These are phyloP conservation scores for Ettlia oleoabundans DNA, from an alignment of 139 green algal species.

Conservation along the genomic window DNA sequence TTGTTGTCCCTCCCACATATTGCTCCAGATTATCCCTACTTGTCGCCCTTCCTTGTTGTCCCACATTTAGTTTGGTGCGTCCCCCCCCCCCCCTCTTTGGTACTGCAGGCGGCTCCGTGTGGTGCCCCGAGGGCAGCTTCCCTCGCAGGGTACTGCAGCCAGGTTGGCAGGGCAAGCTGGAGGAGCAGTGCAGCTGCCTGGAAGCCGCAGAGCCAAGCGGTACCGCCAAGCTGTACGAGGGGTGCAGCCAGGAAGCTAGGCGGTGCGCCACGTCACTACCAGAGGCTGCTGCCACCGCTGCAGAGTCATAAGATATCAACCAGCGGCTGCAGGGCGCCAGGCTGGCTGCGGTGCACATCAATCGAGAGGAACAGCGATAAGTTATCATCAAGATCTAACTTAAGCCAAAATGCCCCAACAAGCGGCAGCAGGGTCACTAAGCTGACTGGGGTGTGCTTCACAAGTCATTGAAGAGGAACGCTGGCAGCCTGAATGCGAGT, in stretches of 20 bases:
- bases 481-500: no score
- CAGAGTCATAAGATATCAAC: neutral
- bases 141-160: slow-evolving; percentile 51
- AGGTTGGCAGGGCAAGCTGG: slow-evolving; percentile 42
- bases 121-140: slow-evolving; percentile 64
- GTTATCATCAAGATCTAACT: no score
- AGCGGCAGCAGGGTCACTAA: no score
- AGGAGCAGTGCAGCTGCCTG: slow-evolving; percentile 64
- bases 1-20: no score
- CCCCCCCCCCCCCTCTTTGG: no score
- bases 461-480: no score
- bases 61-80: no score
- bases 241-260: slow-evolving; percentile 41
- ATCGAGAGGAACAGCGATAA: no score
- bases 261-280: slow-evolving; percentile 29
- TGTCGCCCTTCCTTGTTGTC: neutral
- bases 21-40: no score
- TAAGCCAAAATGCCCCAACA: no score
- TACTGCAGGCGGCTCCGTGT: slow-evolving; percentile 63
- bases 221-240: slow-evolving; percentile 52
- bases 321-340: neutral
- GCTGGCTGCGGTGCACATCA: no score
- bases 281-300: neutral
- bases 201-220: slow-evolving; percentile 50
- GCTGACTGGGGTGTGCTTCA: no score